These are phyloP conservation scores for Plasmodium relictum DNA, from an alignment of 169 alveolate species.

Conservation along the genomic window DNA sequence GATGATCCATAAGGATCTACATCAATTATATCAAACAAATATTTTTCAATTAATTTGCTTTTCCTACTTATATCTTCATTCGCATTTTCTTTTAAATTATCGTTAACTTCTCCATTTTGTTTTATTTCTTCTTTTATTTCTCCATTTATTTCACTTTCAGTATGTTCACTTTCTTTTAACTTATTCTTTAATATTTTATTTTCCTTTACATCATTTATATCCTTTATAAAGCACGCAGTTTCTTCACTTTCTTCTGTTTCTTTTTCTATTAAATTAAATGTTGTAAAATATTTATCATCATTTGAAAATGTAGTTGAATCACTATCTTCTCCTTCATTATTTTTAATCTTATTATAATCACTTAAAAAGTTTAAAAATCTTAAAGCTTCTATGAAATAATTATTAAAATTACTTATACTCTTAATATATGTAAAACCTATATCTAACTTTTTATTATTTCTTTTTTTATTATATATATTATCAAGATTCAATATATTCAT, in stretches of 20 bases:
- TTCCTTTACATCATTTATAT: neutral
- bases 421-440: slow-evolving; percentile 61
- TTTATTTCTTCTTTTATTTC: neutral
- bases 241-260: neutral
- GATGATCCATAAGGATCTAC: slow-evolving; percentile 97
- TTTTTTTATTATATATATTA: slow-evolving; percentile 43
- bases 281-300: neutral
- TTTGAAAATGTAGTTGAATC: slow-evolving; percentile 27
- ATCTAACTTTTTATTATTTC: slow-evolving; percentile 57
- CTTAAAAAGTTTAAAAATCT: slow-evolving; percentile 49
- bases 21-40: slow-evolving; percentile 89
- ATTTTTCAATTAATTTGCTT: slow-evolving; percentile 43
- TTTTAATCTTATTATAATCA: slow-evolving; percentile 28
- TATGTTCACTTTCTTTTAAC: neutral
- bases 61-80: slow-evolving; percentile 29
- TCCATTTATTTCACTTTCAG: neutral
- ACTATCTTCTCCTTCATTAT: slow-evolving; percentile 4
- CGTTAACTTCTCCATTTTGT: neutral
- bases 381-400: slow-evolving; percentile 55
- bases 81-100: neutral
- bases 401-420: slow-evolving; percentile 39
- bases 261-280: neutral
- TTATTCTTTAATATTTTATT: neutral
- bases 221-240: neutral
- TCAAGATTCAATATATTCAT: slow-evolving; percentile 70